phyloP scores from a whole-genome alignment of 805 yeast species.

The Starmerella gropengiesseri region DNA sequence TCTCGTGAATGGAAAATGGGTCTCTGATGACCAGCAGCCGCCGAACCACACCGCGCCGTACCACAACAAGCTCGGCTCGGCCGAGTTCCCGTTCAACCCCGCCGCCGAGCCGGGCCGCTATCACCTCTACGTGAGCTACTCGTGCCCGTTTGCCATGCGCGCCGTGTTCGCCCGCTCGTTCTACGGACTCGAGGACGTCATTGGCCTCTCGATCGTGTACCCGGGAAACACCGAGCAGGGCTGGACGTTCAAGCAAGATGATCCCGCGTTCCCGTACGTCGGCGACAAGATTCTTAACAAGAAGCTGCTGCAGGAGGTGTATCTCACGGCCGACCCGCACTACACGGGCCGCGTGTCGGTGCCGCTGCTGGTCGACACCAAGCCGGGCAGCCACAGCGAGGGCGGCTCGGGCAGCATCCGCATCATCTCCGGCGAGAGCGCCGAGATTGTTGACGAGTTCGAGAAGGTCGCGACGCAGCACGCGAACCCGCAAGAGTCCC shows the following conservation, averaged over 20 bases:
- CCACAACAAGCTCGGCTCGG: slow-evolving; percentile 21
- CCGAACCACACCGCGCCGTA: slow-evolving; percentile 19
- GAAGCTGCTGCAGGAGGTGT: slow-evolving; percentile 55
- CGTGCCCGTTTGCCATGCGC: slow-evolving; percentile 95
- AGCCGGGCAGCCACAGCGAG: slow-evolving; percentile 41
- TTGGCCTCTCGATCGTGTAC: slow-evolving; percentile 57
- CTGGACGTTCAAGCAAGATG: slow-evolving; percentile 61
- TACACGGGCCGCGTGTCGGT: slow-evolving; percentile 81
- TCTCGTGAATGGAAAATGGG: slow-evolving; percentile 24
- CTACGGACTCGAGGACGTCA: slow-evolving; percentile 48
- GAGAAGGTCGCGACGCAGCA: slow-evolving; percentile 50
- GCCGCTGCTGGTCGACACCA: slow-evolving; percentile 85
- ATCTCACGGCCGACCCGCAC: slow-evolving; percentile 61
- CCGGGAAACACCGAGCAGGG: slow-evolving; percentile 81
- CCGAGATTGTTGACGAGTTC: slow-evolving; percentile 76
- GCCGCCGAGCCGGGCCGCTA: slow-evolving; percentile 46
- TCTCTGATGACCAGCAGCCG: slow-evolving; percentile 20
- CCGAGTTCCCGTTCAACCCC: slow-evolving; percentile 51
- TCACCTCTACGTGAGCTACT: slow-evolving; percentile 71
- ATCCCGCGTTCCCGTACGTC: slow-evolving; percentile 36
- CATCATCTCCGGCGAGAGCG: slow-evolving; percentile 82
- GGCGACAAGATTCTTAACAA: slow-evolving; percentile 52
- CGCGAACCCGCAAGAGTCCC: slow-evolving; percentile 34
- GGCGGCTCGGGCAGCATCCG: slow-evolving; percentile 15
- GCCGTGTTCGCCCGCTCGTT: slow-evolving; percentile 57